phyloP scores from a whole-genome alignment of 2,329 filamentous ascomycete genomes.

The Fusarium sp. region DNA sequence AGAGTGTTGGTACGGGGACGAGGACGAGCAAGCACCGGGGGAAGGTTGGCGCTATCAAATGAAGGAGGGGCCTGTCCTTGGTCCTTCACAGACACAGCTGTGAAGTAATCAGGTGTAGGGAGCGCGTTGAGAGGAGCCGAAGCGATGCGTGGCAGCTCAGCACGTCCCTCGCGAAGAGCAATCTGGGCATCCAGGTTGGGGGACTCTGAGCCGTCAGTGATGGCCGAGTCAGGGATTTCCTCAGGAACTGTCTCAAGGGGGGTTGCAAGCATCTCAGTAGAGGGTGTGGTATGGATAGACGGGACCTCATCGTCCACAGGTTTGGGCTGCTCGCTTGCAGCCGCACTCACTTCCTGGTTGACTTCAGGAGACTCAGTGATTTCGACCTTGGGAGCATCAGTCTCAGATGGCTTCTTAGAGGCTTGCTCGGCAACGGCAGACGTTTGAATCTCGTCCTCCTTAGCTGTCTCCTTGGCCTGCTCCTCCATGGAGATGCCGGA shows the following conservation, averaged over 20 bases:
- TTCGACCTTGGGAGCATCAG: slow-evolving; percentile 2
- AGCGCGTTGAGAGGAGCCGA: slow-evolving; percentile 37
- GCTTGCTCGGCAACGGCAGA: not conserved
- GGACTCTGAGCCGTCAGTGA: slow-evolving; percentile 15
- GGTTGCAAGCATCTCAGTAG: slow-evolving; percentile 17
- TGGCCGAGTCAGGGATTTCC: slow-evolving; percentile 30
- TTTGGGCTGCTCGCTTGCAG: slow-evolving; percentile 12
- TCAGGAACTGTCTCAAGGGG: slow-evolving; percentile 41
- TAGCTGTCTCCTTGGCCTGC: slow-evolving; percentile 29
- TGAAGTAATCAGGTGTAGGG: slow-evolving; percentile 27
- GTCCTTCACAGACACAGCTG: slow-evolving; percentile 24
- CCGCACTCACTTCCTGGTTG: not conserved
- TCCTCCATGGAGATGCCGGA: slow-evolving; percentile 41
- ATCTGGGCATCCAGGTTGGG: not conserved
- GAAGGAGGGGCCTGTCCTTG: slow-evolving; percentile 22
- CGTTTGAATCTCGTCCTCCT: slow-evolving; percentile 22
- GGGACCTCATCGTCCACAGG: slow-evolving; percentile 11
- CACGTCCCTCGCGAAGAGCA: slow-evolving; percentile 14
- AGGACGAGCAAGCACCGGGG: slow-evolving; percentile 26
- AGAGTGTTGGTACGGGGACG: slow-evolving; percentile 36
- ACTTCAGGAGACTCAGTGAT: not conserved
- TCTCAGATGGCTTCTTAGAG: not conserved
- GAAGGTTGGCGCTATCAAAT: slow-evolving; percentile 30
- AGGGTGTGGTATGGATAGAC: slow-evolving; percentile 3
- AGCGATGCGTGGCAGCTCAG: slow-evolving; percentile 19